These are phyloP conservation scores for Thielaviopsis musarum DNA, from an alignment of 2,329 filamentous ascomycete genomes.

Conservation along the genomic window DNA sequence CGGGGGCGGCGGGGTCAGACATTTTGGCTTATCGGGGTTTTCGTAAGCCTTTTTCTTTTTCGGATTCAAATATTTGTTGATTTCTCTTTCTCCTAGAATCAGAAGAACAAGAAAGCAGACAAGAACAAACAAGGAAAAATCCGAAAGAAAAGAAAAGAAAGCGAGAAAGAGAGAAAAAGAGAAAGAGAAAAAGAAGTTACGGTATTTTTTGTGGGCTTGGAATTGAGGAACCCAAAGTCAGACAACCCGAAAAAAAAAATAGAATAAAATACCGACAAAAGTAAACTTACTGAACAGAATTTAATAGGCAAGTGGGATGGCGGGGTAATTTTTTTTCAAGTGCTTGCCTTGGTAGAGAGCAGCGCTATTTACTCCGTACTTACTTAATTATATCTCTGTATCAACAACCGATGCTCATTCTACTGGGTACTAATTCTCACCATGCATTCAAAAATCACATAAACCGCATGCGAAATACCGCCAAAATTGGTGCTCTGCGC, in stretches of 20 bases:
- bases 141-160: neutral
- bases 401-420: too few species aligned
- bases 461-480: too few species aligned
- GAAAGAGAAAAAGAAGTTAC: neutral
- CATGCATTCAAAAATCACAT: too few species aligned
- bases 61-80: neutral
- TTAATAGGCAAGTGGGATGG: neutral
- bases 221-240: neutral
- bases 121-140: neutral
- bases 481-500: too few species aligned
- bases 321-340: neutral
- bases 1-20: slow-evolving; percentile 19
- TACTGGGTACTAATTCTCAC: too few species aligned
- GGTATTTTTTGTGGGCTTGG: neutral
- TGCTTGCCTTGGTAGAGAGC: neutral
- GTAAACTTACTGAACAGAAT: neutral
- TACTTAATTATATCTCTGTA: too few species aligned
- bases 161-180: neutral
- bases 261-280: slow-evolving; percentile 1
- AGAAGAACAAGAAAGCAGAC: neutral
- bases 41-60: neutral
- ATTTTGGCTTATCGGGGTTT: slow-evolving; percentile 14
- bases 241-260: neutral
- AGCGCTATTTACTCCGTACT: neutral
- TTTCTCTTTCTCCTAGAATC: too few species aligned